Conservation (phyloP, 805 yeast genomes). For the Komagataella phaffii region DNA sequence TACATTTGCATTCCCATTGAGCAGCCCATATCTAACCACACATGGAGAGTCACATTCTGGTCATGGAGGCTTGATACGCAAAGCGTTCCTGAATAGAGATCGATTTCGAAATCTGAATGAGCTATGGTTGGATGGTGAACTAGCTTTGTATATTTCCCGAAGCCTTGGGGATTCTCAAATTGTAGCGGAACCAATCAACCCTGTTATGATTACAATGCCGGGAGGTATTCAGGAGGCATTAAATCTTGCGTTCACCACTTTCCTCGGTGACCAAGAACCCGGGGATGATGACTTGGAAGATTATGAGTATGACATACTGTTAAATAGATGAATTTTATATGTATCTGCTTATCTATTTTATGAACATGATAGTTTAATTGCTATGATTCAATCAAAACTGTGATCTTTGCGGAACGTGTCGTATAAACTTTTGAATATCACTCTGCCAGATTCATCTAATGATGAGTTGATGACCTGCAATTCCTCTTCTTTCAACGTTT, state of each 20-base stretch:
- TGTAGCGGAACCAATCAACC: neutral
- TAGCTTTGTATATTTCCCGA: constrained; percentile 11
- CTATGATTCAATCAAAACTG: neutral
- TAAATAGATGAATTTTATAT: too few species aligned
- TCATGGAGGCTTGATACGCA: constrained; percentile 37
- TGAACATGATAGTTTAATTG: neutral
- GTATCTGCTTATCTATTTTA: neutral
- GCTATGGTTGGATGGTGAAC: constrained; percentile 49
- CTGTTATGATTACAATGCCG: neutral
- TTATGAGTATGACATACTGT: neutral
- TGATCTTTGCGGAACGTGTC: constrained; percentile 37
- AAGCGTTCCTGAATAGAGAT: constrained; percentile 35
- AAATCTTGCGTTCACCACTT: neutral
- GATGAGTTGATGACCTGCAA: constrained; percentile 46
- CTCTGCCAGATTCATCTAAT: constrained; percentile 57
- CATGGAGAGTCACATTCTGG: constrained; percentile 65
- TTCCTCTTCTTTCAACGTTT: constrained; percentile 56
- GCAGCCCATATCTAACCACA: constrained; percentile 59
- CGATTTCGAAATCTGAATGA: constrained; percentile 46
- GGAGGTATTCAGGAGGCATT: neutral
- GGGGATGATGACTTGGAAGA: neutral
- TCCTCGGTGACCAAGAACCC: neutral
- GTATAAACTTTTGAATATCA: constrained; percentile 53
- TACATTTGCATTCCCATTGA: constrained; percentile 22
- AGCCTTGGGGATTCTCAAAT: neutral